These are phyloP conservation scores for Globisporangium recalcitrans DNA, from an alignment of 352 stramenopile species.

Conservation along the genomic window DNA sequence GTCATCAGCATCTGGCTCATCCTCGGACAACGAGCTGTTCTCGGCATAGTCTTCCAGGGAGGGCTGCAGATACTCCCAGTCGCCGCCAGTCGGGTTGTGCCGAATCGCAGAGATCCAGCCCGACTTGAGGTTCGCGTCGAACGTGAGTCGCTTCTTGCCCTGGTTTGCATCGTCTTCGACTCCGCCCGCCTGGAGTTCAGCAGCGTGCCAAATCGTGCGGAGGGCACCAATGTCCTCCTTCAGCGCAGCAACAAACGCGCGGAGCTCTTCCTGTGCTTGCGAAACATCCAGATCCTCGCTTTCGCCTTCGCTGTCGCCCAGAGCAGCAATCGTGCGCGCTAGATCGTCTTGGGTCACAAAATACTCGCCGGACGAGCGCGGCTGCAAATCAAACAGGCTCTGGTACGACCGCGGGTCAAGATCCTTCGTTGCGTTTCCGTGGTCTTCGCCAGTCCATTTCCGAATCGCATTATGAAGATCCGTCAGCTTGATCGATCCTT, in stretches of 20 bases:
- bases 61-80: conserved; percentile 50
- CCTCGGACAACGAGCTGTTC: not conserved
- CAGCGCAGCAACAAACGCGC: conserved; percentile 36
- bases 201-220: conserved; percentile 59
- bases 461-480: conserved; percentile 43
- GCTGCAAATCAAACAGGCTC: conserved; percentile 46
- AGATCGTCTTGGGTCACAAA: conserved; percentile 70
- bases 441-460: conserved; percentile 23
- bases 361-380: conserved; percentile 29
- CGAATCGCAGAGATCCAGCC: conserved; percentile 72
- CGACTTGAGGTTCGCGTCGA: conserved; percentile 66
- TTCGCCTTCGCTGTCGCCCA: conserved; percentile 23
- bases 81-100: conserved; percentile 54
- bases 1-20: not conserved
- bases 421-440: not conserved
- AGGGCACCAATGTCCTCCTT: conserved; percentile 50
- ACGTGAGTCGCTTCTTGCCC: conserved; percentile 43
- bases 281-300: conserved; percentile 10
- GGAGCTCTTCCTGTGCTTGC: conserved; percentile 33
- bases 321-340: conserved; percentile 42
- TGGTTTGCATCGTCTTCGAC: conserved; percentile 21
- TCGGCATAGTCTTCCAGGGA: conserved; percentile 19
- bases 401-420: conserved; percentile 18
- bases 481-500: conserved; percentile 45
- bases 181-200: conserved; percentile 53